Conservation (phyloP, 2,329 filamentous ascomycete species). For the Davidsoniella australis region DNA sequence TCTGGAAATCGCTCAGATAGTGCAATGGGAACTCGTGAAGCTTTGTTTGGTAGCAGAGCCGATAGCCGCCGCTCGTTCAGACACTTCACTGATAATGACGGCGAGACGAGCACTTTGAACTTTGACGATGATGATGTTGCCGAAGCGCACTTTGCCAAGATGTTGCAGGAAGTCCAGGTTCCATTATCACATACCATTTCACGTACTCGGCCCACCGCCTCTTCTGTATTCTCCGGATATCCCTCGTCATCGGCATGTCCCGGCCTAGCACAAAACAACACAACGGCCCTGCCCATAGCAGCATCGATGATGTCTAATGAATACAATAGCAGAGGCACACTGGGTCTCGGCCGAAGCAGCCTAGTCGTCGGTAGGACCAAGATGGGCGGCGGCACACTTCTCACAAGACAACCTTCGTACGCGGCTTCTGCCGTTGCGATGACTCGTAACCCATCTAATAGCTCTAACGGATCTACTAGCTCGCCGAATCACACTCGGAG, state of each 20-base stretch:
- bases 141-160: constrained; percentile 6
- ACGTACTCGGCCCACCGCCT: background rate
- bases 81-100: background rate
- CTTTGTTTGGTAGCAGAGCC: background rate
- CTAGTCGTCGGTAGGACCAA: background rate
- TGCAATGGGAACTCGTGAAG: background rate
- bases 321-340: background rate
- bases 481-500: background rate
- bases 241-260: background rate
- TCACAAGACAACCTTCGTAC: background rate
- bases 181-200: background rate
- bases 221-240: background rate
- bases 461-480: background rate
- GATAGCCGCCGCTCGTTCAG: background rate
- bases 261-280: background rate
- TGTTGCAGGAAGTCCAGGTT: constrained; percentile 1
- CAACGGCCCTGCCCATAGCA: background rate
- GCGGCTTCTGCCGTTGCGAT: constrained; percentile 6
- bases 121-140: constrained; percentile 1
- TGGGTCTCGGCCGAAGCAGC: too few relatives aligned
- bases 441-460: background rate
- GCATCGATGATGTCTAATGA: constrained; percentile 3
- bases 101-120: background rate
- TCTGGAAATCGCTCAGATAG: background rate
- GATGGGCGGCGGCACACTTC: background rate